phyloP scores from a whole-genome alignment of 495 filamentous ascomycete species.

The Neurospora sublineolata region DNA sequence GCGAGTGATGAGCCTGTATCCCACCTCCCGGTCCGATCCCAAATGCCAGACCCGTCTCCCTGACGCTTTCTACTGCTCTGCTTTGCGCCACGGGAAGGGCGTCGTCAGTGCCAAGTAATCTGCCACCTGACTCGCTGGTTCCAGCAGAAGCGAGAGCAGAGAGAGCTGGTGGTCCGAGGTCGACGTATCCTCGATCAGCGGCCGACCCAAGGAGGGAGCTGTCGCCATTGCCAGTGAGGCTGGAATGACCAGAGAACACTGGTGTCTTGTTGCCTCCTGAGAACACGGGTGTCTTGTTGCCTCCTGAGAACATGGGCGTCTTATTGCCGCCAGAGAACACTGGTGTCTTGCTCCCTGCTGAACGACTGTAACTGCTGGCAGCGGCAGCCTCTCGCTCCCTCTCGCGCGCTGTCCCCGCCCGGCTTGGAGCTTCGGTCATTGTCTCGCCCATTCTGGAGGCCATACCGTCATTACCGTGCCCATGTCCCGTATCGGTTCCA shows the following conservation, averaged over 20 bases:
- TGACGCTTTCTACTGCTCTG: constrained; percentile 40
- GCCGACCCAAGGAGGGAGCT: neutral
- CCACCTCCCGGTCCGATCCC: neutral
- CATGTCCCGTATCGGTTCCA: neutral
- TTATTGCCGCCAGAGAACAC: neutral
- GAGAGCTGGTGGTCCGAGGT: neutral
- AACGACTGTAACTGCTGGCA: neutral
- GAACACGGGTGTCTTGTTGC: neutral
- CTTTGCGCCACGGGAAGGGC: constrained; percentile 34
- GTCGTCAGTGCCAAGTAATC: neutral
- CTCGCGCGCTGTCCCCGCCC: constrained; percentile 28
- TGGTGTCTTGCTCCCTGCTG: neutral
- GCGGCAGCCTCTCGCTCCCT: constrained; percentile 3
- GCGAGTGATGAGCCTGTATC: neutral
- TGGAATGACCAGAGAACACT: neutral
- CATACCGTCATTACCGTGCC: constrained; percentile 39
- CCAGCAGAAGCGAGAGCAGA: constrained; percentile 1
- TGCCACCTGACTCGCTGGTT: neutral
- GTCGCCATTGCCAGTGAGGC: neutral
- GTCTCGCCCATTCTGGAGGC: constrained; percentile 33
- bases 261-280: neutral
- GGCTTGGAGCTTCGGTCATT: constrained; percentile 29
- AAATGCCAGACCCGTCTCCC: constrained; percentile 16
- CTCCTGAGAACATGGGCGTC: neutral
- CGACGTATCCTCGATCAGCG: neutral